These are phyloP conservation scores for rapeseed (Brassica napus) DNA, from an alignment of 345 rosid species.

Conservation along the genomic window Da-Ae NC_063446.1:16154501-16155000, in stretches of 20 bases:
- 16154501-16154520: background rate
- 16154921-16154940: constrained; percentile 36
- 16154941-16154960: constrained; percentile 17
- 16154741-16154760: constrained; percentile 77
- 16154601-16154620: constrained; percentile 98
- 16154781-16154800: constrained; percentile 94
- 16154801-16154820: constrained; percentile 39
- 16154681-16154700: constrained; percentile 44
- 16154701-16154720: constrained; percentile 82
- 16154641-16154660: background rate
- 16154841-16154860: background rate
- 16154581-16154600: constrained; percentile 98
- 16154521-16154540: constrained; percentile 50
- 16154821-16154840: constrained; percentile 39
- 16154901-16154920: constrained; percentile 19
- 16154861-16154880: constrained; percentile 15
- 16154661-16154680: background rate
- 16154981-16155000: constrained; percentile 2
- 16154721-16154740: constrained; percentile 92
- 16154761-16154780: constrained; percentile 86
- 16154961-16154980: constrained; percentile 16
- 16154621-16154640: constrained; percentile 43
- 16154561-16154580: constrained; percentile 99
- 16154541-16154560: constrained; percentile 85
- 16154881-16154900: constrained; percentile 32